These are phyloP conservation scores for Platanus orientalis DNA, from an alignment of 164 flowering plant genomes.

Conservation along the genomic window DNA sequence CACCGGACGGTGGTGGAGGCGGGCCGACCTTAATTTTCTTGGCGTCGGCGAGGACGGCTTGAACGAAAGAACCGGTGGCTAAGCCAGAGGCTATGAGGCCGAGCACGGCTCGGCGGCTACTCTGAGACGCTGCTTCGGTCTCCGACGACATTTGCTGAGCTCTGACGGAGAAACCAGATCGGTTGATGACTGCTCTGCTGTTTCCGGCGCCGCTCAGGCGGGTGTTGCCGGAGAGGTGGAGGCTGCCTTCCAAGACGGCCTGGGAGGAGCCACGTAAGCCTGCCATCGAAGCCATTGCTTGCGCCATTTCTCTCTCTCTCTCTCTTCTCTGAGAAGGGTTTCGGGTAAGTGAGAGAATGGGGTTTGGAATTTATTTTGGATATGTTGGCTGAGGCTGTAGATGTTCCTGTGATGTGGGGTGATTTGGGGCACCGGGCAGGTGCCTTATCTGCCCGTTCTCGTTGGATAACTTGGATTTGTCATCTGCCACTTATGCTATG, in stretches of 20 bases:
- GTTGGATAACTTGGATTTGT: conserved; percentile 44
- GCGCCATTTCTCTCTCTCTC: conserved; percentile 47
- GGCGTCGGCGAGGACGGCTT: conserved; percentile 68
- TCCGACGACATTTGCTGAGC: conserved; percentile 55
- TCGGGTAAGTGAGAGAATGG: not conserved
- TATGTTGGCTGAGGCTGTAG: conserved; percentile 1
- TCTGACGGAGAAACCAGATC: conserved; percentile 43
- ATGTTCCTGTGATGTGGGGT: conserved; percentile 25
- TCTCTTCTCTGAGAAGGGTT: not conserved
- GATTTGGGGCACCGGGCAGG: too few species aligned
- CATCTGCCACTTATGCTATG: conserved; percentile 18
- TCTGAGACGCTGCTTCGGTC: conserved; percentile 31
- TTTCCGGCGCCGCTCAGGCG: conserved; percentile 33
- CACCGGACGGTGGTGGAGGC: conserved; percentile 94
- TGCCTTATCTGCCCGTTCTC: conserved; percentile 41
- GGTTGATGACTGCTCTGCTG: conserved; percentile 25
- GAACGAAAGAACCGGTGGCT: conserved; percentile 62
- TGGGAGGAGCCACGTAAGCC: conserved; percentile 58
- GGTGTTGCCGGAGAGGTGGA: conserved; percentile 44
- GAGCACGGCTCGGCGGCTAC: conserved; percentile 69
- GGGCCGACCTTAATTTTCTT: conserved; percentile 74
- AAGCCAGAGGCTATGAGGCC: conserved; percentile 77
- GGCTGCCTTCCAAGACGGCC: too few species aligned
- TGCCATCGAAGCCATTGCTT: conserved; percentile 90
- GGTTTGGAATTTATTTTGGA: conserved; percentile 20